Percentiles rank a stretch among this genome's conserved stretches.
Conservation (phyloP, 73 alveolate species). For the Stentor coeruleus region DNA sequence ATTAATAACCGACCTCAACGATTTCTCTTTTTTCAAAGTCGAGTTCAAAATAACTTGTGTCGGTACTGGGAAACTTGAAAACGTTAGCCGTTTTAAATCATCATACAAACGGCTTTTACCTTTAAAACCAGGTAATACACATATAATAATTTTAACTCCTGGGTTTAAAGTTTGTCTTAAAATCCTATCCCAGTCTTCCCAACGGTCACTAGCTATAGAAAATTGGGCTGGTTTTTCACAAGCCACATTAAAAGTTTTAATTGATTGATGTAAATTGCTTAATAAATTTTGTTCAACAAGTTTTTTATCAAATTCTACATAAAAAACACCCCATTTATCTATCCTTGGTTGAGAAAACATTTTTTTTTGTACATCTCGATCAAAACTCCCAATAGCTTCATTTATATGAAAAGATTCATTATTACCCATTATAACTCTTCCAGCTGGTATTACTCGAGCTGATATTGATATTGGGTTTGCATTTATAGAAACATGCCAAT, state of each 20-base stretch:
- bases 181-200: constrained; percentile 51
- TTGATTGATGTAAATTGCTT: constrained; percentile 45
- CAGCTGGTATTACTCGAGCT: constrained; percentile 30
- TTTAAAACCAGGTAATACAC: constrained; percentile 81
- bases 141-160: constrained; percentile 49
- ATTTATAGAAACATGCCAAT: constrained; percentile 69
- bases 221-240: constrained; percentile 49
- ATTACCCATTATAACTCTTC: no score
- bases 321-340: background rate
- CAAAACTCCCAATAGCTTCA: constrained; percentile 24
- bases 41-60: constrained; percentile 74
- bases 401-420: no score
- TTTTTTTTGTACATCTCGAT: background rate
- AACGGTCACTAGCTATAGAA: constrained; percentile 32
- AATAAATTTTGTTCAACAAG: constrained; percentile 39
- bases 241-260: constrained; percentile 39
- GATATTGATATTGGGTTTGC: constrained; percentile 51
- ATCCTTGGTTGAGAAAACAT: background rate
- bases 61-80: constrained; percentile 71
- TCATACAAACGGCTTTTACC: constrained; percentile 79
- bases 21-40: constrained; percentile 70
- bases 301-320: background rate
- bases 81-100: constrained; percentile 72
- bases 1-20: constrained; percentile 77
- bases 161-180: constrained; percentile 38